Base-by-base conservation (phyloP, 2,329 filamentous ascomycete genomes). In the Verruconis gallopava region DNA sequence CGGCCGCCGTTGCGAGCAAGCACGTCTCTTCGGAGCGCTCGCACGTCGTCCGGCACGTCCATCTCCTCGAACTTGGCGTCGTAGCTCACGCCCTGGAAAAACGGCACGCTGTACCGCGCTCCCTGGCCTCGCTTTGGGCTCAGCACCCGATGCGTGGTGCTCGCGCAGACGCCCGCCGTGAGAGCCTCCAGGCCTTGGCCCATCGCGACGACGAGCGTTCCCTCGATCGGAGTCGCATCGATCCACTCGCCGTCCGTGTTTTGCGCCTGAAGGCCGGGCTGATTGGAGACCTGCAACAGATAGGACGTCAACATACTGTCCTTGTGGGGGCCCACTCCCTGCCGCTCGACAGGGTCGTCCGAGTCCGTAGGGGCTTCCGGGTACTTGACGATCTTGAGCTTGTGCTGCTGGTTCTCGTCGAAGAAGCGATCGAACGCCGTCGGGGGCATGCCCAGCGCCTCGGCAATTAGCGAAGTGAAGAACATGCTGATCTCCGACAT, bases 341-440 rank as follows among this genome's bases (percentile, higher is more conserved):
- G 71, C 1, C 80, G 51, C 66, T 59, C 62, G 25, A 64, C 28
- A 14, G 44, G 37, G 17, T 61, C 58, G 20, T 56, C 50, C 20
- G 56, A 52, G 42, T 49, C 57, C 21, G 17, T 39, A 38, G 57
- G 54, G 55, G 59, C 56, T 46, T 91, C 85, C 0, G 85, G 85
- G 55, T 91, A 93, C 64, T 83, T 85, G 46, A 93, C 79, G 46
- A 93, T 79, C 66, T 93, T 93, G 53, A 93, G 71, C 66, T 93
- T 93, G 65, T 93, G 84, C 63, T 91, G 85, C 65, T 66, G 69
- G 33, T 70, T 61, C 1, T 52, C 51, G 56, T 88, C 83, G 61
- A 89, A 89, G 67, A 88, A 93, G 52, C 73, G 76, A 55, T 75
- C 66, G 59, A 93, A 93, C 0, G 85, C 83, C 39, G 71, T 62